phyloP scores from a whole-genome alignment of 495 filamentous ascomycete species.

The Penicillium coprophilum region DNA sequence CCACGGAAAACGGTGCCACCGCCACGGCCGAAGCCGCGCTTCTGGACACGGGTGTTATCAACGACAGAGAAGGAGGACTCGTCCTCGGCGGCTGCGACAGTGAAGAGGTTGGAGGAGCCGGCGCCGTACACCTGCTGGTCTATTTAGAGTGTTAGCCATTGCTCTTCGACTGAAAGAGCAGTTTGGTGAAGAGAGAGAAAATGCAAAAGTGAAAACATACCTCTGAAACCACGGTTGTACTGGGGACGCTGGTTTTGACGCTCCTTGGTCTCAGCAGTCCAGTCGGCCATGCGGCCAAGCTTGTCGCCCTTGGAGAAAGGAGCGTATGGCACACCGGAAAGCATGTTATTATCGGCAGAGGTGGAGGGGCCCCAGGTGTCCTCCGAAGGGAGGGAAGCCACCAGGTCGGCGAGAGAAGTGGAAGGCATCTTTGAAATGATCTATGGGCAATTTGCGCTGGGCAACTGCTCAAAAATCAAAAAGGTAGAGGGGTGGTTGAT shows the following conservation, averaged over 20 bases:
- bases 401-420: conserved; percentile 58
- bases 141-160: conserved; percentile 34
- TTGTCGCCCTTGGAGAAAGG: conserved; percentile 99
- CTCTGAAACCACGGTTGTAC: conserved; percentile 90
- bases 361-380: conserved; percentile 84
- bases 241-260: conserved; percentile 75
- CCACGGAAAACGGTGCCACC: conserved; percentile 86
- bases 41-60: conserved; percentile 85
- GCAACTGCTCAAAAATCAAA: conserved; percentile 20
- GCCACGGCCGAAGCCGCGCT: conserved; percentile 84
- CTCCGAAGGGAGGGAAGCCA: conserved; percentile 59
- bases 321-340: conserved; percentile 93
- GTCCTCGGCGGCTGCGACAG: conserved; percentile 87
- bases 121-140: conserved; percentile 97
- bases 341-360: conserved; percentile 79
- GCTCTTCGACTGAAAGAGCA: not conserved
- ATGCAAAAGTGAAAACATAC: conserved; percentile 48
- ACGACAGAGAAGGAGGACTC: conserved; percentile 98
- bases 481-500: conserved; percentile 17
- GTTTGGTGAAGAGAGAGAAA: conserved; percentile 14
- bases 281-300: conserved; percentile 97
- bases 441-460: conserved; percentile 16
- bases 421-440: conserved; percentile 47
- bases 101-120: conserved; percentile 81
- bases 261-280: conserved; percentile 93